Evolutionary conservation across 208 protist species (phyloP), one percentile per base, ranked within the genome.

Genomic region (Wallacemonas sp.): DNA sequence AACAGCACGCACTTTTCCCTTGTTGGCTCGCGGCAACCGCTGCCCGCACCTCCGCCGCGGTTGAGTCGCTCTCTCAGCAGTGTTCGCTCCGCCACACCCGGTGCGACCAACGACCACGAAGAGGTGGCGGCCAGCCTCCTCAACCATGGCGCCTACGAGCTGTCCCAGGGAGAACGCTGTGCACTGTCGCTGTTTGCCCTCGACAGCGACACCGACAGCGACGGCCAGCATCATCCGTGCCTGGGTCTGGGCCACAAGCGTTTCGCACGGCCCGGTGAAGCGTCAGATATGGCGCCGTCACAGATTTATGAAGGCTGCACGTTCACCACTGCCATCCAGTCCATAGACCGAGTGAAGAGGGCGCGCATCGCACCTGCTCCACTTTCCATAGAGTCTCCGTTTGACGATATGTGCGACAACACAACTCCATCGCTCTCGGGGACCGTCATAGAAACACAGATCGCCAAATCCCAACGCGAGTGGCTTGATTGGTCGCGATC

Each of bases 401-500:
- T 16, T 4, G 24, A 55, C 24, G 8, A 14, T 26, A 23, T 1
- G 4, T 9, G 21, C 44, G 19, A 16, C 44, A 21, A 17, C 26
- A n/a, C 36, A 3, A 23, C 47, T 9, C 38, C 54, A 30, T 83
- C 78, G 29, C 72, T 83, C 4, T 76, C 72, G 3, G 72, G 68
- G 38, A 74, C 72, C 1, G 62, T 83, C 54, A 79, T 83, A 67
- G 78, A 79, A 57, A 54, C 29, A 2, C 73, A 75, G 56, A 78
- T 76, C 23, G 52, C 66, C 23, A 69, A 67, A 56, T 62, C 68
- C 43, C 70, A 76, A 29, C 65, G 61, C 43, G 44, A 76, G 16
- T 38, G 75, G 33, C 49, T 81, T 3, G 49, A 65, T 21, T 54
- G 38, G 17, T 65, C 61, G 9, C 70, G 61, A 3, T 64, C 70